Evolutionary conservation across 495 filamentous ascomycete genomes (phyloP).

Genomic region (Polyplosphaeria fusca): DNA sequence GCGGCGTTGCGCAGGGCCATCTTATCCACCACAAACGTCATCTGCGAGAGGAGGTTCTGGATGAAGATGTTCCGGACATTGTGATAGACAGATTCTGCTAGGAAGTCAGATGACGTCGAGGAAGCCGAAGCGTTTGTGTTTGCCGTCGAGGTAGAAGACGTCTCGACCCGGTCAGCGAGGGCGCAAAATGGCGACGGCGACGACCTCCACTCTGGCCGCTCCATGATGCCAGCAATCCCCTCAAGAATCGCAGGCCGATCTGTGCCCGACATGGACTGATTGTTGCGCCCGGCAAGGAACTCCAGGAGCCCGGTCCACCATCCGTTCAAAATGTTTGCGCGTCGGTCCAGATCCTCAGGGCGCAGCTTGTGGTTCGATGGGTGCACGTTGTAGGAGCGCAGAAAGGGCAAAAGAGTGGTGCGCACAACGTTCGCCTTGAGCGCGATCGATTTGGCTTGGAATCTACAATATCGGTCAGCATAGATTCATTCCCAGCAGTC

Average conservation of each 20-base stretch:
- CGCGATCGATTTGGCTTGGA: slow-evolving; percentile 72
- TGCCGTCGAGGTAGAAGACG: slow-evolving; percentile 43
- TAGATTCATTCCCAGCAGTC: too few species aligned
- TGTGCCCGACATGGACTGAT: slow-evolving; percentile 68
- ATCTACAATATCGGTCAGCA: slow-evolving; percentile 39
- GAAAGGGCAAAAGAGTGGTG: slow-evolving; percentile 75
- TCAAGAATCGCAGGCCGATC: slow-evolving; percentile 82
- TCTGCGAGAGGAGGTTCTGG: slow-evolving; percentile 80
- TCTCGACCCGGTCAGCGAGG: slow-evolving; percentile 48
- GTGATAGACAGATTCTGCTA: slow-evolving; percentile 86
- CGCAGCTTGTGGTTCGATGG: slow-evolving; percentile 63
- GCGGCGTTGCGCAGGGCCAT: slow-evolving; percentile 88
- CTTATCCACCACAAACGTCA: slow-evolving; percentile 85
- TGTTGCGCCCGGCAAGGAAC: slow-evolving; percentile 72
- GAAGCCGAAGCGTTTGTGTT: slow-evolving; percentile 53
- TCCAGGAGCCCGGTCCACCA: slow-evolving; percentile 94
- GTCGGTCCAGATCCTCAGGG: slow-evolving; percentile 82
- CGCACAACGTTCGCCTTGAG: slow-evolving; percentile 80
- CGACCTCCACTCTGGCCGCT: slow-evolving; percentile 84
- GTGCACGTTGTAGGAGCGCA: slow-evolving; percentile 68
- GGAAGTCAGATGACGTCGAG: slow-evolving; percentile 69
- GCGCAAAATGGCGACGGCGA: slow-evolving; percentile 63
- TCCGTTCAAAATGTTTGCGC: slow-evolving; percentile 79
- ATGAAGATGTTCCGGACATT: slow-evolving; percentile 91
- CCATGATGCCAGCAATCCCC: slow-evolving; percentile 80